Evolutionary conservation across 2,329 filamentous ascomycete species (phyloP).

Genomic region (Stagonosporopsis cucurbitacearum): DNA sequence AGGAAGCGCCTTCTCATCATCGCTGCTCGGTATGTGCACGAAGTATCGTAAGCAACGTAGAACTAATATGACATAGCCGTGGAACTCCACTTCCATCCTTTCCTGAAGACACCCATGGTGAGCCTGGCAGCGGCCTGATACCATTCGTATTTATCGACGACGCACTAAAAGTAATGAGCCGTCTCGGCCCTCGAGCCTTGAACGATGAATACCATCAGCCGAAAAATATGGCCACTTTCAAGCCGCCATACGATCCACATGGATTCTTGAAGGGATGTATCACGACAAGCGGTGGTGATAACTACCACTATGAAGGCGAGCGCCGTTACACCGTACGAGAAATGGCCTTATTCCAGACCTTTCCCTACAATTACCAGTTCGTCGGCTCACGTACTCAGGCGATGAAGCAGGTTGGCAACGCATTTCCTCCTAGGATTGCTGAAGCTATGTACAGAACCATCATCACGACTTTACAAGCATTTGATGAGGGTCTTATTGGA

Average conservation of each 20-base stretch:
- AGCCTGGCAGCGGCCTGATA: conserved; percentile 28
- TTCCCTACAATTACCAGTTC: conserved; percentile 22
- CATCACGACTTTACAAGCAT: conserved; percentile 31
- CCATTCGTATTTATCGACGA: conserved; percentile 27
- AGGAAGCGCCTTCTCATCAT: conserved; percentile 39
- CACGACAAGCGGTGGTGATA: neutral
- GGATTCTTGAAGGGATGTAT: neutral
- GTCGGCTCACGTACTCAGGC: conserved; percentile 17
- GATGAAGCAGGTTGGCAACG: conserved; percentile 31
- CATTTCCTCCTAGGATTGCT: neutral
- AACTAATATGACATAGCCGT: conserved; percentile 11
- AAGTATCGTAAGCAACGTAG: too few relatives aligned
- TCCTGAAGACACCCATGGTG: conserved; percentile 35
- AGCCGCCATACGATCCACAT: neutral
- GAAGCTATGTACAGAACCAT: conserved; percentile 3
- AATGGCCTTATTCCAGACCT: conserved; percentile 24
- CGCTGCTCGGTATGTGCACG: conserved; percentile 28
- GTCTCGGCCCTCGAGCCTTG: neutral
- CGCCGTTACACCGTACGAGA: conserved; percentile 15
- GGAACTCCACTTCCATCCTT: conserved; percentile 40
- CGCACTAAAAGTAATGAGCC: conserved; percentile 18
- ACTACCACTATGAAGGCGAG: neutral
- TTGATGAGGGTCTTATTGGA: conserved; percentile 32
- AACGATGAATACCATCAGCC: neutral
- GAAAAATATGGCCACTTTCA: neutral